These are phyloP conservation scores for Dendryphion nanum DNA, from an alignment of 2,329 filamentous ascomycete genomes.

Conservation along the genomic window DNA sequence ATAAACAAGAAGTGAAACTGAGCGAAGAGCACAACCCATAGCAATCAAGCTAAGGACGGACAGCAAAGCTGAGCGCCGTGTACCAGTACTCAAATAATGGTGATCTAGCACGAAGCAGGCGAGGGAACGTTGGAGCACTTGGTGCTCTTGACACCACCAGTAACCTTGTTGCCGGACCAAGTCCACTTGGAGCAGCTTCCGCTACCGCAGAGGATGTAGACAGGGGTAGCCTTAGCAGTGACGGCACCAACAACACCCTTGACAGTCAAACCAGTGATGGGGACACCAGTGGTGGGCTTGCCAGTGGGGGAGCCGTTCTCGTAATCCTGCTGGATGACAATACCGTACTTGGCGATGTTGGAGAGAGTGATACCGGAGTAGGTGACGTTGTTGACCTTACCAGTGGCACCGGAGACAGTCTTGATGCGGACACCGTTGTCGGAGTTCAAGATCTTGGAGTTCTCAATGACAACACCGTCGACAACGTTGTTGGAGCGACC, in stretches of 20 bases:
- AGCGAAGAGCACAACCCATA: too few species aligned
- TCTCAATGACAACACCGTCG: constrained; percentile 51
- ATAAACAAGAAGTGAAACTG: too few species aligned
- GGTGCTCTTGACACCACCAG: constrained; percentile 38
- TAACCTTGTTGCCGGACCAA: constrained; percentile 47
- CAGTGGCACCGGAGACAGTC: constrained; percentile 53
- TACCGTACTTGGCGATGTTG: constrained; percentile 50
- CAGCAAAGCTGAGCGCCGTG: too few species aligned
- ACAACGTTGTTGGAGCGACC: constrained; percentile 57
- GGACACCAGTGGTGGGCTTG: constrained; percentile 47
- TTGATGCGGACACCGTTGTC: constrained; percentile 61
- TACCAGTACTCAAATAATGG: too few species aligned
- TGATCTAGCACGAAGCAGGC: constrained; percentile 28
- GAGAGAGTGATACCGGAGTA: constrained; percentile 49
- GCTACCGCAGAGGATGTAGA: constrained; percentile 58
- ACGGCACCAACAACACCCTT: constrained; percentile 43
- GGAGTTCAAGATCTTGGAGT: constrained; percentile 51
- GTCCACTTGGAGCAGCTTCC: constrained; percentile 56
- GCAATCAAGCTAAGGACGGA: too few species aligned
- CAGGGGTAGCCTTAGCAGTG: constrained; percentile 31
- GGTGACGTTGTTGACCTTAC: constrained; percentile 49
- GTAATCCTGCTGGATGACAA: constrained; percentile 55
- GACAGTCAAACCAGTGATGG: constrained; percentile 46
- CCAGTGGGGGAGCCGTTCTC: constrained; percentile 47
- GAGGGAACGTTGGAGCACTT: constrained; percentile 35